phyloP scores from a whole-genome alignment of 257 asterid species.

The Anisodus acutangulus region DNA sequence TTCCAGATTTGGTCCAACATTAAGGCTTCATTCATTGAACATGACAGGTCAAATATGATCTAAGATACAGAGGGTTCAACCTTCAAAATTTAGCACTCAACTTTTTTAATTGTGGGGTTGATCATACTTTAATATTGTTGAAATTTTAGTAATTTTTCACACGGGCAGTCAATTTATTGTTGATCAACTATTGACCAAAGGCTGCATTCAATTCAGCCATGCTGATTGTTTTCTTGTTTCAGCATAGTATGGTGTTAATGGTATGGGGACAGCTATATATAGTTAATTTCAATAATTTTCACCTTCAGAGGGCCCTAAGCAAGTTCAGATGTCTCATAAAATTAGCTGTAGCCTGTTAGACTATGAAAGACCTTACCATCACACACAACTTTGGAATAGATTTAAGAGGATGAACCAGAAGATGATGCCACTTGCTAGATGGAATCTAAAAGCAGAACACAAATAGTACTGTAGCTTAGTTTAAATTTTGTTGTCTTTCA shows the following conservation, averaged over 20 bases:
- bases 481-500: background rate
- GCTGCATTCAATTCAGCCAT: slow-evolving; percentile 18
- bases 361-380: background rate
- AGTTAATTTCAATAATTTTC: background rate
- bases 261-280: background rate
- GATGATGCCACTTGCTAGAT: background rate
- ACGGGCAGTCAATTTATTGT: background rate
- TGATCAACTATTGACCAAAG: background rate
- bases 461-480: background rate
- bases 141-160: too few relatives aligned
- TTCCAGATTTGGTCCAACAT: background rate
- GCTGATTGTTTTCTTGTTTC: background rate
- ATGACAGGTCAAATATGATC: slow-evolving; percentile 28
- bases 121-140: too few relatives aligned
- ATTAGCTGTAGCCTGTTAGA: background rate
- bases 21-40: slow-evolving; percentile 24
- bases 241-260: background rate
- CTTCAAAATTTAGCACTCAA: too few relatives aligned
- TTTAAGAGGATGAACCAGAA: background rate
- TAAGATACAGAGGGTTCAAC: too few relatives aligned
- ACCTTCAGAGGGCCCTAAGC: background rate
- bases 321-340: background rate
- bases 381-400: background rate
- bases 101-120: too few relatives aligned
- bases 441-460: background rate